Conservation (phyloP, 164 flowering plant species). For the Vitis riparia region DNA sequence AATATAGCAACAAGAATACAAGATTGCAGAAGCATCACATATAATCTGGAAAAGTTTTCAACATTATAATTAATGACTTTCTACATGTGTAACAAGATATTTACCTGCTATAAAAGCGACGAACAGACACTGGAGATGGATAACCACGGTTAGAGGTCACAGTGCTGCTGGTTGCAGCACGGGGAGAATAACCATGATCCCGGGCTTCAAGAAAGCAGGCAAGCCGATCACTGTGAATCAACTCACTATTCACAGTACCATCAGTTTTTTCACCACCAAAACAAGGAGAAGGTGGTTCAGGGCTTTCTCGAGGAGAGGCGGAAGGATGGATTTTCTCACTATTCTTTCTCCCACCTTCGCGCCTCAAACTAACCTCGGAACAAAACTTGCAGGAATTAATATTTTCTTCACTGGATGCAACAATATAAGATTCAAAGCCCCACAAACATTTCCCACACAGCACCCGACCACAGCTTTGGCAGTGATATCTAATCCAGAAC, state of each 20-base stretch:
- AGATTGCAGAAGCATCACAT: too few species aligned
- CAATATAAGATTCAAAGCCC: slow-evolving; percentile 20
- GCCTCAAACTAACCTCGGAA: slow-evolving; percentile 23
- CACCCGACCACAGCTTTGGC: slow-evolving; percentile 59
- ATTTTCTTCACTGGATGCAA: slow-evolving; percentile 16
- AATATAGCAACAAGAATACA: too few species aligned
- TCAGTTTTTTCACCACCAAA: slow-evolving; percentile 23
- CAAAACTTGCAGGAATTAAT: slow-evolving; percentile 63
- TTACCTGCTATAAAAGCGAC: slow-evolving; percentile 56
- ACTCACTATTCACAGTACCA: slow-evolving; percentile 13
- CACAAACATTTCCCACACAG: slow-evolving; percentile 58
- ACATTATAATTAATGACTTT: too few species aligned
- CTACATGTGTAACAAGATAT: too few species aligned
- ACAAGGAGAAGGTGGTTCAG: slow-evolving; percentile 46
- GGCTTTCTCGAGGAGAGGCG: slow-evolving; percentile 52
- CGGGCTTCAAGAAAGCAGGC: slow-evolving; percentile 33
- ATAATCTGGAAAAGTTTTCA: too few species aligned
- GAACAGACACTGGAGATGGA: slow-evolving; percentile 43
- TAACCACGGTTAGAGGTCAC: slow-evolving; percentile 37
- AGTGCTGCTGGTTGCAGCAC: slow-evolving; percentile 33
- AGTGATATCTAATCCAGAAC: slow-evolving; percentile 34
- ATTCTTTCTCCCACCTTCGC: slow-evolving; percentile 31
- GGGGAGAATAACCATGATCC: slow-evolving; percentile 40
- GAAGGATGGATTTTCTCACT: slow-evolving; percentile 60
- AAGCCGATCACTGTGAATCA: slow-evolving; percentile 31